phyloP scores from a whole-genome alignment of 169 alveolate species.

The Plasmodium vivax region DNA sequence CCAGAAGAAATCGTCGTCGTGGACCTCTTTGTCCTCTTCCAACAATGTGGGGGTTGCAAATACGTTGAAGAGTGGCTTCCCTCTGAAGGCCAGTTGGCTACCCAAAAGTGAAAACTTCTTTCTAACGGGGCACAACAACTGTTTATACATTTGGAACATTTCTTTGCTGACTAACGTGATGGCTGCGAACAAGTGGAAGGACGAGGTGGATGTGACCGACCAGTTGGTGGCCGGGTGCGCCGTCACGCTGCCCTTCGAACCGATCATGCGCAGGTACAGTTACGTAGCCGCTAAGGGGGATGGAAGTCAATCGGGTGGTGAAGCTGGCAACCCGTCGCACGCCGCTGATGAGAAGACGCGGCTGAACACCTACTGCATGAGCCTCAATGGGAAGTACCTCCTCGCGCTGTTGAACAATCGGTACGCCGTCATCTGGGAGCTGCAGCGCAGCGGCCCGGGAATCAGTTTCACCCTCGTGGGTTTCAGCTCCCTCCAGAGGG shows the following conservation, averaged over 20 bases:
- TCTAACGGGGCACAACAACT: constrained; percentile 68
- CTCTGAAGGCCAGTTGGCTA: constrained; percentile 70
- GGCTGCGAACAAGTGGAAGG: constrained; percentile 9
- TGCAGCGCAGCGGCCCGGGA: background rate
- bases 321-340: background rate
- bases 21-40: background rate
- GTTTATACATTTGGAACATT: constrained; percentile 58
- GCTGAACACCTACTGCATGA: constrained; percentile 39
- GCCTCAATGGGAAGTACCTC: constrained; percentile 46
- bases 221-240: constrained; percentile 43
- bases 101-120: constrained; percentile 62
- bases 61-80: constrained; percentile 22
- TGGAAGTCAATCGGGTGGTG: background rate
- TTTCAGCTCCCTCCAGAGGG: constrained; percentile 8
- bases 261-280: constrained; percentile 14
- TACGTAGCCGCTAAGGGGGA: background rate
- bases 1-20: constrained; percentile 4
- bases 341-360: background rate
- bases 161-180: constrained; percentile 25
- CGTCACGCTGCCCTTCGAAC: constrained; percentile 19
- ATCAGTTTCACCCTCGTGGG: constrained; percentile 26
- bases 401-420: constrained; percentile 42
- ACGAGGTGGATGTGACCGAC: constrained; percentile 36
- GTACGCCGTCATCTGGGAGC: constrained; percentile 23
- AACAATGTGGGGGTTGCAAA: background rate